Conservation (phyloP, 2,329 filamentous ascomycete species). For the Purpureocillium takamizusanense region DNA sequence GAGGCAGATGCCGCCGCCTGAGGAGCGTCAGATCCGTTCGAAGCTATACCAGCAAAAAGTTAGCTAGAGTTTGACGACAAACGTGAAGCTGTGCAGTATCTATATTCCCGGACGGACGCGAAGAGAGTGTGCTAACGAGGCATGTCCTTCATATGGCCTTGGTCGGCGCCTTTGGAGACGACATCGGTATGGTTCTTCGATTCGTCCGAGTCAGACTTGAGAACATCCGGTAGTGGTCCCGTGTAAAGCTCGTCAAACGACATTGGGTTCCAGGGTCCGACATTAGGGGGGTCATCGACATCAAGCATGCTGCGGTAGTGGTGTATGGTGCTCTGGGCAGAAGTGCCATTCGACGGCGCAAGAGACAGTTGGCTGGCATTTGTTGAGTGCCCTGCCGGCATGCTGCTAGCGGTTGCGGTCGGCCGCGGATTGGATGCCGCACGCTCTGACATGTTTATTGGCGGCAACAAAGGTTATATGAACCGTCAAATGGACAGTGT, state of each 20-base stretch:
- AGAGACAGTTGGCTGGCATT: constrained; percentile 3
- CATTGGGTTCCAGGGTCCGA: constrained; percentile 33
- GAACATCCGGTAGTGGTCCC: constrained; percentile 13
- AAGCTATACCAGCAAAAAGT: constrained; percentile 24
- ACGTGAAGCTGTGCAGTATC: neutral
- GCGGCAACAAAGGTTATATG: constrained; percentile 8
- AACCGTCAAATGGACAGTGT: constrained; percentile 8
- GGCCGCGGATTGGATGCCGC: constrained; percentile 8
- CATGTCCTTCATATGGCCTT: constrained; percentile 6
- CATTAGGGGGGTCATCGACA: constrained; percentile 37
- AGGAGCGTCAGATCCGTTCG: constrained; percentile 34
- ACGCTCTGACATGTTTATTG: constrained; percentile 7
- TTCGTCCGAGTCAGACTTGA: constrained; percentile 2
- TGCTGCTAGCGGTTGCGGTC: constrained; percentile 25
- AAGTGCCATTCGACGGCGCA: constrained; percentile 5
- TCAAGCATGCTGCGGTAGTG: constrained; percentile 46
- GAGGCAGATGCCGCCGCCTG: constrained; percentile 33
- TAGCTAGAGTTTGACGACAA: constrained; percentile 10
- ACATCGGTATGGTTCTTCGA: neutral
- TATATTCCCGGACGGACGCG: constrained; percentile 2
- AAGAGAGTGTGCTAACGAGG: constrained; percentile 27
- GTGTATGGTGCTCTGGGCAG: constrained; percentile 11
- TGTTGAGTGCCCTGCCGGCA: constrained; percentile 12
- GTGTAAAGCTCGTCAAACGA: constrained; percentile 38
- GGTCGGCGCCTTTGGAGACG: neutral